Conservation (phyloP, 495 filamentous ascomycete genomes). For the Podospora pseudoanserina region DNA sequence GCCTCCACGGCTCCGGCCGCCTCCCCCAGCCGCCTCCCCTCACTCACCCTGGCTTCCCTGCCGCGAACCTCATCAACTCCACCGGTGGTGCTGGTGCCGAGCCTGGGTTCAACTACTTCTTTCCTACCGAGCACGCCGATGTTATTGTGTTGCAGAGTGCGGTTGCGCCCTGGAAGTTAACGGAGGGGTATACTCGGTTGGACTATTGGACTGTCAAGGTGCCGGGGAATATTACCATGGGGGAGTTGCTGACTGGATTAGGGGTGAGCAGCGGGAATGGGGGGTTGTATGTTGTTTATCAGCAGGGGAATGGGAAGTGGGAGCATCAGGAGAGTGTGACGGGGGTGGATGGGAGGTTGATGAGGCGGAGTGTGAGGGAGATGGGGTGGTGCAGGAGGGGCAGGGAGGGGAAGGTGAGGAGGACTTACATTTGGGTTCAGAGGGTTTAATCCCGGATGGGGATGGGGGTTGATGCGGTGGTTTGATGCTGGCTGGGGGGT, state of each 20-base stretch:
- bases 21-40: slow-evolving; percentile 33
- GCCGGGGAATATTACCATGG: slow-evolving; percentile 39
- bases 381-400: slow-evolving; percentile 16
- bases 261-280: slow-evolving; percentile 44
- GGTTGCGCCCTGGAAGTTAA: slow-evolving; percentile 41
- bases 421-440: slow-evolving; percentile 19
- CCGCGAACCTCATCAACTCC: slow-evolving; percentile 30
- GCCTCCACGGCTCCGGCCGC: slow-evolving; percentile 25
- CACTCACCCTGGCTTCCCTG: slow-evolving; percentile 18
- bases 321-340: slow-evolving; percentile 14
- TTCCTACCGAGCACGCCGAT: slow-evolving; percentile 45
- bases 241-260: slow-evolving; percentile 45
- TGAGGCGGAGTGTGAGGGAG: slow-evolving; percentile 16
- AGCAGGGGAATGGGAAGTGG: slow-evolving; percentile 19
- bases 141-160: slow-evolving; percentile 45
- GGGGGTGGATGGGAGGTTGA: slow-evolving; percentile 14
- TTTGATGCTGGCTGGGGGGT: background rate
- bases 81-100: slow-evolving; percentile 53
- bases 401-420: slow-evolving; percentile 9
- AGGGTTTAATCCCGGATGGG: slow-evolving; percentile 1
- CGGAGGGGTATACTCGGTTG: slow-evolving; percentile 22
- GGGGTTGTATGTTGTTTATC: slow-evolving; percentile 39
- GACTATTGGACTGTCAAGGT: slow-evolving; percentile 39
- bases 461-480: background rate
- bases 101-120: slow-evolving; percentile 52